Base-by-base conservation (phyloP, 2,329 filamentous ascomycete species). In the Alternaria alternata region DNA sequence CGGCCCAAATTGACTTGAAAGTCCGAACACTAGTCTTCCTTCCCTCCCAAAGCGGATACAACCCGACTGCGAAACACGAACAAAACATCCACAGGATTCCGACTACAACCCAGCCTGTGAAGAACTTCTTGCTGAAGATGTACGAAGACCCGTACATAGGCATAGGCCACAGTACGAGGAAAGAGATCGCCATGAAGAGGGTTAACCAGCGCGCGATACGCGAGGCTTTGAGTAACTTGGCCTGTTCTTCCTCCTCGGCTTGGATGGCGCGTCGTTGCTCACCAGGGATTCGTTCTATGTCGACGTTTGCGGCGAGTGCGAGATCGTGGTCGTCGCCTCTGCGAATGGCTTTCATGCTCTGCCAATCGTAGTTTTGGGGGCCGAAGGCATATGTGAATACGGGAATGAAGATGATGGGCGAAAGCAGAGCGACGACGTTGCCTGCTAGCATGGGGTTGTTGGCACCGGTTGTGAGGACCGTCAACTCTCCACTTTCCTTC, bases 81-180 rank as follows among this genome's bases (percentile, higher is more conserved):
- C 86, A 87, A 75, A 93, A 93, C 67, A 94, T 85, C 92, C 92
- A 95, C 42, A 94, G 82, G 55, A 95, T 91, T 18, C 75, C 75
- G 7, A 78, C 73, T 1, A 87, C 84, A 11, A 93, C 87, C 91
- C 91, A 94, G 46, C 91, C 91, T 0, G 90, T 92, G 79, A 94
- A 95, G 82, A 95, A 95, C 24, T 84, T 84, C 82, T 92, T 91
- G 77, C 85, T 88, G 80, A 95, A 96, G 54, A 97, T 86, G 75
- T 97, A 97, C 1, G 86, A 86, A 0, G 85, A 85, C 11, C 92
- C 93, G 73, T 95, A 97, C 88, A 97, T 89, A 1, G 93, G 93
- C 86, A 97, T 94, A 0, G 94, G 93, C 93, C 93, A 97, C 16
- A 97, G 85, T 2, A 97, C 84, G 0, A 97, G 81, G 57, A 96